Evolutionary conservation across 495 filamentous ascomycete species (phyloP), one percentile per base, ranked within the genome.

Genomic region (Beverwykella pulmonaria): DNA sequence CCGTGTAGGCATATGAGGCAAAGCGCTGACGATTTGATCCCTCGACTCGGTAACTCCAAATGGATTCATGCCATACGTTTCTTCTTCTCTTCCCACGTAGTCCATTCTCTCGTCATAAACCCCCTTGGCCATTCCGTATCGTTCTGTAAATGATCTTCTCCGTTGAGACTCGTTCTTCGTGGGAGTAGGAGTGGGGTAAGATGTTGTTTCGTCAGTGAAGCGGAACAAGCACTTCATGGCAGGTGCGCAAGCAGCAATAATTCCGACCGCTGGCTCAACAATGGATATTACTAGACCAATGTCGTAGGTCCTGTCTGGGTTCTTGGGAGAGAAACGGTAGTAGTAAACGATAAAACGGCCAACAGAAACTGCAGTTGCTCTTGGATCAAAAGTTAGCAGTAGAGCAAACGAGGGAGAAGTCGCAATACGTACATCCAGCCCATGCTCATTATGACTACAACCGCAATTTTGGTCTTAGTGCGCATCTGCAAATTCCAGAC

Each of bases 401-500:
- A 27, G 46, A 9, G 5, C 3, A 12, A 15, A 30, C 2, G 41
- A 52, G 2, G 32, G 1, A 41, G 23, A 10, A 41, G 4, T 19
- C 2, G 22, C 19, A 22, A 12, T 4, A 63, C 70, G 48, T 61
- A 73, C 70, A 73, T 61, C 72, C 72, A 74, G 1, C 72, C 72
- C 46, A 74, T 68, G 19, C 65, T 70, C 26, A 84, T 74, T 14
- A 82, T 78, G 17, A 76, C 53, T 22, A 78, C 76, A 6, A 83
- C 75, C 2, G 78, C 77, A 9, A 82, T 61, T 70, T 82, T 84
- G 23, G 75, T 72, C 41, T 78, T 75, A 0, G 71, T 59, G 1
- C 71, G 75, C 70, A 83, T 81, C 22, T 82, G 78, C 20, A 84
- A 72, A 8, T 71, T 71, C 71, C 76, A 79, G 12, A 81, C 78